Conservation (phyloP, 495 filamentous ascomycete species). For the Ascobolus immersus region DNA sequence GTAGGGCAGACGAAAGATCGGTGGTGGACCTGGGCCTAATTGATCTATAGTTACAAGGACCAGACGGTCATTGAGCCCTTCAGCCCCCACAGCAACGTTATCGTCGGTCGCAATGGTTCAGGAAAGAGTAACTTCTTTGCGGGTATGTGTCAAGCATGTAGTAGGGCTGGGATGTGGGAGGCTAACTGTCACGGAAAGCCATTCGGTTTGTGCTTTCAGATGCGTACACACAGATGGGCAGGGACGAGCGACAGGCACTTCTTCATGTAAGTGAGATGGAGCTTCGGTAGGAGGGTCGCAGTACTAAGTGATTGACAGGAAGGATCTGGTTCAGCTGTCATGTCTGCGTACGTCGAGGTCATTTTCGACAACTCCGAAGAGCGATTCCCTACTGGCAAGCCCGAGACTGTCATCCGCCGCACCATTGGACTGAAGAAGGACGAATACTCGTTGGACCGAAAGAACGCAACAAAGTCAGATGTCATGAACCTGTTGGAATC, state of each 20-base stretch:
- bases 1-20: conserved; percentile 24
- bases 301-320: no score
- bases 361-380: conserved; percentile 96
- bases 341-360: conserved; percentile 97
- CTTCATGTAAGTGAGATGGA: no score
- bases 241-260: conserved; percentile 84
- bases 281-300: conserved; percentile 24
- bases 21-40: background rate
- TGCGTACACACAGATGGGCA: conserved; percentile 85
- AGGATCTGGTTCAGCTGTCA: conserved; percentile 87
- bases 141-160: no score
- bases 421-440: conserved; percentile 97
- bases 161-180: no score
- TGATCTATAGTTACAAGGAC: conserved; percentile 68
- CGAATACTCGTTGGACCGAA: conserved; percentile 87
- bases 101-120: conserved; percentile 95
- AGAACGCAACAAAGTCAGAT: conserved; percentile 82
- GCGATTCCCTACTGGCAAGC: conserved; percentile 79
- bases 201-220: conserved; percentile 97
- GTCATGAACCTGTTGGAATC: conserved; percentile 91
- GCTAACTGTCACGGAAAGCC: no score
- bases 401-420: conserved; percentile 67
- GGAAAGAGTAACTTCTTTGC: conserved; percentile 99
- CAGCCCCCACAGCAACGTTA: conserved; percentile 92
- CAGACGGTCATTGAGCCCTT: conserved; percentile 97